Conservation (phyloP, 2,329 filamentous ascomycete species). For the Phialophora verrucosa region DNA sequence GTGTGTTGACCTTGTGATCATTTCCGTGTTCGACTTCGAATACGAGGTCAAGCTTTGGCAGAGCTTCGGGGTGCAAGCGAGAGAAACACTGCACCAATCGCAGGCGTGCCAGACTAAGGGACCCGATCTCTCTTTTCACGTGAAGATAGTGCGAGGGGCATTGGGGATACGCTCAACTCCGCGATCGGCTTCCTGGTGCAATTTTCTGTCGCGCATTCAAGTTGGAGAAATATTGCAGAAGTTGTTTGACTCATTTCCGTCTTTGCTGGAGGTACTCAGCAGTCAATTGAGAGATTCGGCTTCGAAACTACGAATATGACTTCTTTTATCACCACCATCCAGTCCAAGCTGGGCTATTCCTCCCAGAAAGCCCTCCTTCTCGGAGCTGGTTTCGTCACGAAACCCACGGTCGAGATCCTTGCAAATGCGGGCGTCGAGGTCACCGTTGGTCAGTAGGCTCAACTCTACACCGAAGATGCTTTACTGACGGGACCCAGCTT, state of each 20-base stretch:
- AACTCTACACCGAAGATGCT: background rate
- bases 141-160: conserved; percentile 11
- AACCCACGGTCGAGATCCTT: conserved; percentile 69
- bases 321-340: conserved; percentile 31
- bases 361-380: conserved; percentile 38
- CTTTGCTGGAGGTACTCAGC: background rate
- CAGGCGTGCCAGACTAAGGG: background rate
- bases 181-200: conserved; percentile 19
- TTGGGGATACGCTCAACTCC: conserved; percentile 22
- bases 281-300: background rate
- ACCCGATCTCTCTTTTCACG: background rate
- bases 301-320: conserved; percentile 22
- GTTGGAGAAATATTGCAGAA: conserved; percentile 12
- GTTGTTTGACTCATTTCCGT: conserved; percentile 22
- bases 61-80: background rate
- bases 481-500: conserved; percentile 60
- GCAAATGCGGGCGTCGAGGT: conserved; percentile 65
- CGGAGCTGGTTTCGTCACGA: conserved; percentile 55
- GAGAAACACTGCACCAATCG: background rate
- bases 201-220: conserved; percentile 19
- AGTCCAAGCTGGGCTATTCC: conserved; percentile 33
- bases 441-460: conserved; percentile 63
- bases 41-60: background rate
- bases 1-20: background rate
- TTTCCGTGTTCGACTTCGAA: background rate